Percentiles rank a stretch among this genome's conserved stretches.
phyloP scores from a whole-genome alignment of 768 basidiomycete species.

The Termitomyces sp. region DNA sequence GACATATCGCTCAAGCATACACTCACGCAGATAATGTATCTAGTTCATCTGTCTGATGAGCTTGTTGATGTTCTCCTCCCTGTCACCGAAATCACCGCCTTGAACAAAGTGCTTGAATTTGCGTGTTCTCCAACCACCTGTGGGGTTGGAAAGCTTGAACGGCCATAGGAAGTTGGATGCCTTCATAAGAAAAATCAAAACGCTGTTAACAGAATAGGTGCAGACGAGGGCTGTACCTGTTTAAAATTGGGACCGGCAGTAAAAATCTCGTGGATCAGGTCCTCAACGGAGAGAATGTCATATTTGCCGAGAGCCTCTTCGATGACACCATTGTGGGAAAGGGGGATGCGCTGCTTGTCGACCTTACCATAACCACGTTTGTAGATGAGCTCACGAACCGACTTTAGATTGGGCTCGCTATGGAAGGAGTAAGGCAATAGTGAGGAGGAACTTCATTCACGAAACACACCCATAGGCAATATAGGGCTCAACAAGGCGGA shows the following conservation, averaged over 20 bases:
- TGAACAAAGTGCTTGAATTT: conserved; percentile 97
- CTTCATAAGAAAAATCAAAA: conserved; percentile 27
- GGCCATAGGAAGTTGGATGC: conserved; percentile 98
- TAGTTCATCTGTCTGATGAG: conserved; percentile 95
- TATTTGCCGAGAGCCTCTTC: conserved; percentile 87
- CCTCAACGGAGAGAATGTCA: conserved; percentile 96
- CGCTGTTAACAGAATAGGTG: neutral
- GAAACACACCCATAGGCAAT: conserved; percentile 83
- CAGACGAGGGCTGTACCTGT: conserved; percentile 52
- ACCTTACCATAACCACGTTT: conserved; percentile 99
- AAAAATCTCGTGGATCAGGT: conserved; percentile 94
- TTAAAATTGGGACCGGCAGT: conserved; percentile 99
- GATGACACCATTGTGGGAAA: conserved; percentile 90
- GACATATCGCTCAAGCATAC: conserved; percentile 10
- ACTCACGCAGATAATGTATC: conserved; percentile 12
- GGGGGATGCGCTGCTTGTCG: conserved; percentile 94
- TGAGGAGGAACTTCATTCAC: neutral
- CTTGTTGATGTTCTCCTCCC: conserved; percentile 96
- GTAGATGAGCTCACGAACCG: conserved; percentile 96
- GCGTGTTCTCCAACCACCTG: conserved; percentile 94
- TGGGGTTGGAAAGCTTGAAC: conserved; percentile 99
- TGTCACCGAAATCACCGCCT: conserved; percentile 97
- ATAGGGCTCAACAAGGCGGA: conserved; percentile 95
- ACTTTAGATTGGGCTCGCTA: conserved; percentile 94
- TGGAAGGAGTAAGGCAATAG: neutral